Evolutionary conservation across 2,329 filamentous ascomycete genomes (phyloP), one percentile per base, ranked within the genome.

Genomic region (Neonectria coccinea): DNA sequence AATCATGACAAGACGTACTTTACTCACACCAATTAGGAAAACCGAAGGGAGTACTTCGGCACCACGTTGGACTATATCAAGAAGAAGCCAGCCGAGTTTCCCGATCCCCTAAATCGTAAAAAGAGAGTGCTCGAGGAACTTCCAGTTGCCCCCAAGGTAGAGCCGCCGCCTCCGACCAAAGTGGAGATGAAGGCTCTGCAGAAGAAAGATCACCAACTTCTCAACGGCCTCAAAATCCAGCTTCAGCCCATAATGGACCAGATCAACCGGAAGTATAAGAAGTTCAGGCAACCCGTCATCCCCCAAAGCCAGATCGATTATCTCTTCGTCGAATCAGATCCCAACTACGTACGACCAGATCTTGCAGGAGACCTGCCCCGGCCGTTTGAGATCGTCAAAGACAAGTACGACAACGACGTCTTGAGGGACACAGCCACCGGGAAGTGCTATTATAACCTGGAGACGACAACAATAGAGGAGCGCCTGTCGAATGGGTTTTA

Each of bases 221-320:
- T 98, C 58, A 97, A 98, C 76, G 83, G 91, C 63, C 83, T 99
- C 69, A 99, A 98, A 82, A 89, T 97, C 42, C 85, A 91, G 57
- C 89, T 99, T 59, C 94, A 97, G 78, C 93, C 93, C 2, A 93
- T 98, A 70, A 97, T 99, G 94, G 95, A 99, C 71, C 93, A 97
- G 79, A 93, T 99, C 76, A 96, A 97, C 78, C 85, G 86, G 66
- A 94, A 92, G 76, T 97, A 97, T 81, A 92, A 91, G 76, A 93
- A 93, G 70, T 98, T 98, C 80, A 88, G 94, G 65, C 89, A 89
- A 59, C 91, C 93, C 1, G 88, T 93, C 45, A 91, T 99, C 65
- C 88, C 92, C 2, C 89, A 92, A 56, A 79, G 80, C 11, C 86
- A 90, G 68, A 93, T 97, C 64, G 85, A 89, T 20, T 97, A 98